Evolutionary conservation across 441 rosid genomes (phyloP), one percentile per base, ranked within the genome.

Genomic region (Pelargonium citronellum): DNA sequence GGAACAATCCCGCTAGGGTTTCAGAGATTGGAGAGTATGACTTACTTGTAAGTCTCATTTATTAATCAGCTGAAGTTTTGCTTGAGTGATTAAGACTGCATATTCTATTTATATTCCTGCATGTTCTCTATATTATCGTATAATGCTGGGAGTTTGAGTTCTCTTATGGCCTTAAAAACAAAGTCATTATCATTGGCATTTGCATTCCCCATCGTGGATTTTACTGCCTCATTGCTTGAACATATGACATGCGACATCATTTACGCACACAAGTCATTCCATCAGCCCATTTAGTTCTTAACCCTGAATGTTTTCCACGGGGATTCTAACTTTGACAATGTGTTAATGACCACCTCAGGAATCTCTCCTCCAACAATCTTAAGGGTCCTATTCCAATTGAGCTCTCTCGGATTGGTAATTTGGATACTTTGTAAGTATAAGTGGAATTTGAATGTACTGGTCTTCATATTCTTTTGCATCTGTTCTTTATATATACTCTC

Each of bases 321-420:
- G 34, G 34, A 9, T 44, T 46, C 51, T 46, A 9, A 1, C 51
- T 46, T 11, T 12, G 51, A 46, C 49, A 3, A 44, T 46, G 0
- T 46, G 1, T 46, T 46, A 0, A 9, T 46, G 64, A 11, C 34
- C 5, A 22, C 11, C 75, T 39, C 73, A 92, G 99, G 67, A 95
- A 95, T 69, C 90, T 95, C 20, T 95, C 99, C 0, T 71, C 76
- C 30, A 95, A 95, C 79, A 70, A 78, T 67, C 92, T 95, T 76
- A 85, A 82, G 80, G 99, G 97, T 4, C 76, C 67, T 47, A 82
- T 92, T 74, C 97, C 98, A 0, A 12, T 75, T 22, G 97, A 92
- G 72, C 87, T 92, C 10, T 98, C 97, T 3, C 91, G 78, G 69
- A 88, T 91, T 30, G 80, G 89, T 76, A 95, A 95, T 74, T 91